Evolutionary conservation across 345 rosid genomes (phyloP).

Genomic region (Aethionema arabicum): DNA sequence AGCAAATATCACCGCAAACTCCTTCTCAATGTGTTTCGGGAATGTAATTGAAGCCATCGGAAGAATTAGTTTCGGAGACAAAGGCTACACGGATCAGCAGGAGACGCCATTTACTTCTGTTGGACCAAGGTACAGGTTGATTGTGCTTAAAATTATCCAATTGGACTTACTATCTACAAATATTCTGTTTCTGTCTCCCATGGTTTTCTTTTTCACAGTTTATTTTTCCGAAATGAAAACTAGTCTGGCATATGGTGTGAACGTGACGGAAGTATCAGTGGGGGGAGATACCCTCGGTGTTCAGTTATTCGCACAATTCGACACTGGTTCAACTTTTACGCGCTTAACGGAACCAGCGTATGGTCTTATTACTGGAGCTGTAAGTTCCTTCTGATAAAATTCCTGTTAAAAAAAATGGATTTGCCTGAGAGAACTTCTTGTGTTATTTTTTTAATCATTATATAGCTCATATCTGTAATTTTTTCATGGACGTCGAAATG

Average conservation of each 20-base stretch:
- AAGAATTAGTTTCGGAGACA: slow-evolving; percentile 90
- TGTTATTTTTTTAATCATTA: slow-evolving; percentile 10
- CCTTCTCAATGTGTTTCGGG: slow-evolving; percentile 95
- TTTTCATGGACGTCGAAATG: background rate
- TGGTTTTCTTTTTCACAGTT: slow-evolving; percentile 2
- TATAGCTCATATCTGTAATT: background rate
- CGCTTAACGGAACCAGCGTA: slow-evolving; percentile 81
- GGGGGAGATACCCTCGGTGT: slow-evolving; percentile 46
- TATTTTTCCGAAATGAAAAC: slow-evolving; percentile 24
- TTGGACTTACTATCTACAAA: background rate
- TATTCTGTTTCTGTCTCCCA: slow-evolving; percentile 2
- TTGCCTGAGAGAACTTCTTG: background rate
- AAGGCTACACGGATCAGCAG: slow-evolving; percentile 69
- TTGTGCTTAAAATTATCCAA: background rate
- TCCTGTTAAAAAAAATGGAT: slow-evolving; percentile 3
- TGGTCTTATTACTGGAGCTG: slow-evolving; percentile 51
- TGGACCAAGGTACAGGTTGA: slow-evolving; percentile 43
- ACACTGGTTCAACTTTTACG: slow-evolving; percentile 87
- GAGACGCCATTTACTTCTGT: slow-evolving; percentile 69
- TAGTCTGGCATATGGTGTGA: slow-evolving; percentile 72
- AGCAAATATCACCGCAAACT: slow-evolving; percentile 57
- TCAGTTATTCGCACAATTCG: slow-evolving; percentile 60
- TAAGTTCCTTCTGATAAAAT: slow-evolving; percentile 39
- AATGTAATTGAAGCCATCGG: slow-evolving; percentile 46
- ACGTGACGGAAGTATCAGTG: slow-evolving; percentile 48